Percentiles rank a stretch among this genome's conserved stretches.
phyloP scores from a whole-genome alignment of 805 yeast genomes.

The Clavispora fructus region DNA sequence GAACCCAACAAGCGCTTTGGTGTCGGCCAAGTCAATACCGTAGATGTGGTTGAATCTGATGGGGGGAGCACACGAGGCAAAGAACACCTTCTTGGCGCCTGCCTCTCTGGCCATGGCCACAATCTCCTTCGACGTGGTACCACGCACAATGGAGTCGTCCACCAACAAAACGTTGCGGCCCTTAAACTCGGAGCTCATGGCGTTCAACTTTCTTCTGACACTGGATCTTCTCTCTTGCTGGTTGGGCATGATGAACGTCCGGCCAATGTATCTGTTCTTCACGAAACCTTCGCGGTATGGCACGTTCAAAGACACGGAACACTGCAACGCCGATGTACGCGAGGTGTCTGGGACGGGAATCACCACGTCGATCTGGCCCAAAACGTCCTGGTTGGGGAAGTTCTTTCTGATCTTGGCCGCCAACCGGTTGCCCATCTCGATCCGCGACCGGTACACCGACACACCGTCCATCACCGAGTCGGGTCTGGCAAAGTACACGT shows the following conservation, averaged over 20 bases:
- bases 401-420: constrained; percentile 62
- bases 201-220: constrained; percentile 90
- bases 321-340: constrained; percentile 90
- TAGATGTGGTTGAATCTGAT: constrained; percentile 93
- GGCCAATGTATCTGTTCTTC: constrained; percentile 93
- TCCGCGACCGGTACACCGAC: constrained; percentile 86
- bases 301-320: constrained; percentile 72
- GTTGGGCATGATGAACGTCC: constrained; percentile 98
- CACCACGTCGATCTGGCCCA: constrained; percentile 77
- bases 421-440: constrained; percentile 88
- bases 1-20: constrained; percentile 88
- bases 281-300: constrained; percentile 97
- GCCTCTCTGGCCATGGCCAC: constrained; percentile 98
- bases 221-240: constrained; percentile 91
- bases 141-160: constrained; percentile 96
- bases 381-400: constrained; percentile 35
- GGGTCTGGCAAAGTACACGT: constrained; percentile 96
- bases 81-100: constrained; percentile 90
- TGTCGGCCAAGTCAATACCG: constrained; percentile 96
- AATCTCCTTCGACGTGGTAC: constrained; percentile 94
- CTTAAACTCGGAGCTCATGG: constrained; percentile 89
- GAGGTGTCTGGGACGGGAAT: constrained; percentile 98
- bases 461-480: constrained; percentile 96
- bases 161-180: constrained; percentile 83
- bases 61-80: constrained; percentile 98